Evolutionary conservation across 139 green algal genomes (phyloP), one percentile per base, ranked within the genome.

Genomic region (Chlorella sorokiniana): DNA sequence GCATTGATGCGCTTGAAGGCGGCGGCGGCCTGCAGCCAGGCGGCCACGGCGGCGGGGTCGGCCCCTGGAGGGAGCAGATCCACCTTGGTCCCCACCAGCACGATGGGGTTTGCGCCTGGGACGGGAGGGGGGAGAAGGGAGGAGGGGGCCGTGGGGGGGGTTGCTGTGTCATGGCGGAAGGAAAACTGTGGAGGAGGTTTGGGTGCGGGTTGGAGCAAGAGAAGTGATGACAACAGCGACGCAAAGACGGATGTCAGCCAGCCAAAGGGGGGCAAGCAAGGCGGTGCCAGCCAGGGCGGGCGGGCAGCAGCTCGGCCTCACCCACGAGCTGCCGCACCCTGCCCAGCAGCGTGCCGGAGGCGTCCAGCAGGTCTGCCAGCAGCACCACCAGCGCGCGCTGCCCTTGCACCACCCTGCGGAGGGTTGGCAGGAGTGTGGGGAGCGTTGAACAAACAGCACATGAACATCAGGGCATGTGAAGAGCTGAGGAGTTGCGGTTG

Each of bases 351-450:
- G 78, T 95, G 31, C 95, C 95, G 9, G 82, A 89, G 3, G 89
- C 90, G 85, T 99, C 96, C 67, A 95, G 72, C 42, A 98, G 79
- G 86, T 99, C 96, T 56, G 98, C 91, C 86, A 99, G 78, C 79
- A 97, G 86, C 56, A 97, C 91, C 29, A 95, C 90, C 79, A 96
- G 44, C 22, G 90, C 89, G 51, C 87, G 86, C 16, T 84, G 83
- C 20, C 72, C 33, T 31, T 84, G 70, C 59, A 97, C 87, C 70
- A 87, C 78, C 82, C 87, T 91, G 84, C 38, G 8, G 4, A 51
- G 7, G 29, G 38, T 25, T 14, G 45, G 20, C 8, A 44, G 29
- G 2, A 0, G 31, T 29, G 2, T 42, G 37, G 65, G 6, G 20
- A 0, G 23, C 71, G 51, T 42, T 31, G 31, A 48, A 25, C 31